Evolutionary conservation across 2,329 filamentous ascomycete species (phyloP), one percentile per base, ranked within the genome.

Genomic region (Xylariaceae sp.): DNA sequence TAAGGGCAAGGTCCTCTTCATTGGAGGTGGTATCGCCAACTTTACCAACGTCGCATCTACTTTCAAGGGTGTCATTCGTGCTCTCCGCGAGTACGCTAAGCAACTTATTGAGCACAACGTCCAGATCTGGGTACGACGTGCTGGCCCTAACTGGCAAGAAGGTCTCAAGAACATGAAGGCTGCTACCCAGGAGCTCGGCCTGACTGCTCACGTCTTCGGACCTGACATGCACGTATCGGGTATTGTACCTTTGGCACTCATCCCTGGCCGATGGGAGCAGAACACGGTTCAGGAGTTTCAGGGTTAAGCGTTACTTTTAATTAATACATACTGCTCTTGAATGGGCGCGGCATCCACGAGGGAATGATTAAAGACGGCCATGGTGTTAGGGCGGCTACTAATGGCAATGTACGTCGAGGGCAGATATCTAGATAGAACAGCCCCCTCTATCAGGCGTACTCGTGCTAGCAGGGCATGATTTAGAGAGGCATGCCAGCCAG

Each of bases 91-190:
- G 79, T 92, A 93, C 69, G 85, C 92, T 62, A 86, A 87, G 65
- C 83, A 88, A 66, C 85, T 99, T 69, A 86, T 86, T 74, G 94
- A 99, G 85, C 94, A 99, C 87, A 96, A 96, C 73, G 90, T 94
- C 67, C 88, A 96, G 80, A 97, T 97, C 82, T 97, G 93, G 94
- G 92, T 97, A 65, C 82, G 85, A 72, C 84, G 85, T 78, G 84
- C 94, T 56, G 91, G 94, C 62, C 94, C 94, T 77, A 99, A 99
- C 85, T 99, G 96, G 86, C 94, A 99, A 80, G 94, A 99, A 80
- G 94, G 94, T 80, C 88, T 99, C 67, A 97, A 96, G 88, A 99
- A 97, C 86, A 97, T 99, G 86, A 97, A 97, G 86, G 85, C 87
- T 53, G 93, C 96, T 62, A 94, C 92, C 62, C 86, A 93, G 75